Percentiles rank a stretch among this genome's conserved stretches.
Conservation (phyloP, 257 asterid genomes). For the Solanum bulbocastanum region DNA sequence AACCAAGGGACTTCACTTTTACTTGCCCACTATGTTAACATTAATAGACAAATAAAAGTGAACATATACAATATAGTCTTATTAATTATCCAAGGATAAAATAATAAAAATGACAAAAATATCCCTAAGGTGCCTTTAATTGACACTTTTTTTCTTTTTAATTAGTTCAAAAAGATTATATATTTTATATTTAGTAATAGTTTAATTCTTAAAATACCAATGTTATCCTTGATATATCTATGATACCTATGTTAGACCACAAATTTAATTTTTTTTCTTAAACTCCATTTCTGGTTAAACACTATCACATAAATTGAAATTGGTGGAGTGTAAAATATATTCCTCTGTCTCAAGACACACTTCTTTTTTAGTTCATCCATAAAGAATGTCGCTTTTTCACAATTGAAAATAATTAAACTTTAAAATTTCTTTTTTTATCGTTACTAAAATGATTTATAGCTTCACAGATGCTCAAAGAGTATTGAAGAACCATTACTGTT, state of each 20-base stretch:
- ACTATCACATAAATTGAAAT: neutral
- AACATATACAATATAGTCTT: too few relatives aligned
- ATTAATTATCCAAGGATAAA: neutral
- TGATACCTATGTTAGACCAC: neutral
- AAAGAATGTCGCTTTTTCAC: too few relatives aligned
- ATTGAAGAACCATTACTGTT: too few relatives aligned
- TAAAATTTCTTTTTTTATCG: too few relatives aligned
- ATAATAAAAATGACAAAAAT: neutral
- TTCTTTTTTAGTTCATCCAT: fast-evolving
- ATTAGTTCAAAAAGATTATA: neutral
- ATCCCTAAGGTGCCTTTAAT: neutral
- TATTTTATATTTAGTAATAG: neutral
- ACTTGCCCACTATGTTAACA: too few relatives aligned
- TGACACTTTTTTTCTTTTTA: neutral
- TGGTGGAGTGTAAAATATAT: too few relatives aligned
- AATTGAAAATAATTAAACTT: too few relatives aligned
- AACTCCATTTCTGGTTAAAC: neutral
- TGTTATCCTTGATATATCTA: neutral
- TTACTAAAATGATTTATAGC: too few relatives aligned
- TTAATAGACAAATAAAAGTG: too few relatives aligned
- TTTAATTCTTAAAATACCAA: neutral
- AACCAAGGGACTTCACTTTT: neutral
- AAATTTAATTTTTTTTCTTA: neutral
- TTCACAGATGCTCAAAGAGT: too few relatives aligned
- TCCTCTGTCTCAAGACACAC: too few relatives aligned